Conservation (phyloP, 2,329 filamentous ascomycete genomes). For the Pseudocercospora crystallina region DNA sequence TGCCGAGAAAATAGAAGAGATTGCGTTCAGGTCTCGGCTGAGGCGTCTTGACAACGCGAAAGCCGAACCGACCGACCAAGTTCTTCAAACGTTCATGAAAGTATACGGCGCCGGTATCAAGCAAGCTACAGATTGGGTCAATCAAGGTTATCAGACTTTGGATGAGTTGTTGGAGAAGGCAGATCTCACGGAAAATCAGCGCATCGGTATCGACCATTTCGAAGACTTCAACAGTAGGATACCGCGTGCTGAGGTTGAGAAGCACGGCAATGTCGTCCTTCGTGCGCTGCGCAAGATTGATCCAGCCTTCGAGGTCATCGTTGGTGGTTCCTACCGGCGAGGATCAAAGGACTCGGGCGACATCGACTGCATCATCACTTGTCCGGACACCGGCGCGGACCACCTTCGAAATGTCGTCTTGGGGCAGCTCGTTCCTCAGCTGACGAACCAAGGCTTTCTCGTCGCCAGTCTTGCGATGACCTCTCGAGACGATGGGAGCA, state of each 20-base stretch:
- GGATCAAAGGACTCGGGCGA: conserved; percentile 74
- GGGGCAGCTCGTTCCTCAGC: conserved; percentile 59
- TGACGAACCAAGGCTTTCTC: conserved; percentile 66
- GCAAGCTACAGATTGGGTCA: conserved; percentile 74
- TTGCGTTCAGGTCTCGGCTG: conserved; percentile 71
- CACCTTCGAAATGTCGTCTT: conserved; percentile 65
- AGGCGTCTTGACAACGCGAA: conserved; percentile 70
- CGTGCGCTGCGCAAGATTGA: conserved; percentile 62
- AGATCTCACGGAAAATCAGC: conserved; percentile 67
- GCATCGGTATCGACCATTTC: conserved; percentile 75
- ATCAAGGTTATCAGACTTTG: conserved; percentile 71
- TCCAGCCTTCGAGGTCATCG: conserved; percentile 63
- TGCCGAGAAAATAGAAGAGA: conserved; percentile 86
- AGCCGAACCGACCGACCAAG: conserved; percentile 63
- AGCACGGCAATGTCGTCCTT: conserved; percentile 65
- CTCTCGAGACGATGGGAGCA: conserved; percentile 61
- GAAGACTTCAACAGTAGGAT: conserved; percentile 77
- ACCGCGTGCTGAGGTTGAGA: conserved; percentile 71
- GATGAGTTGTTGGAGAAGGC: conserved; percentile 66
- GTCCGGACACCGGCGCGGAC: conserved; percentile 55
- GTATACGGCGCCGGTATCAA: conserved; percentile 75
- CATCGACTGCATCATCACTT: conserved; percentile 82
- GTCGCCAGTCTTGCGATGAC: conserved; percentile 63
- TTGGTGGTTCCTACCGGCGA: conserved; percentile 82
- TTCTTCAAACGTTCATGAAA: conserved; percentile 68